Conservation (phyloP, 257 asterid species). For the Forsythia viridissima region DNA sequence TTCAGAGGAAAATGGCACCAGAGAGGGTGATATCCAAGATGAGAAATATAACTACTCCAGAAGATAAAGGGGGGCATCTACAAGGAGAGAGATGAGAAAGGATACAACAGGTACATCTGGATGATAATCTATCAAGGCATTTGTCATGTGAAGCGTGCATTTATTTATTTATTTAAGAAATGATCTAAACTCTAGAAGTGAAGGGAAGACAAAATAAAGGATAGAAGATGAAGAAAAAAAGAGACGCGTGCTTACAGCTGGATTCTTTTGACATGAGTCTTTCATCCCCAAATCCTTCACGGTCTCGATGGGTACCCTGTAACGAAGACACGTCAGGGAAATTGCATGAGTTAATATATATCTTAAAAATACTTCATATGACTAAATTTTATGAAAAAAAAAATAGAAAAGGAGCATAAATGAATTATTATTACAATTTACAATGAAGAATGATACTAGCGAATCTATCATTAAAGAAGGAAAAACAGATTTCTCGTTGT, state of each 20-base stretch:
- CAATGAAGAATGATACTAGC: not conserved
- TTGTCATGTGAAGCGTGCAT: not conserved
- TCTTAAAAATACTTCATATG: not conserved
- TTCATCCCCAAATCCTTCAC: slow-evolving; percentile 33
- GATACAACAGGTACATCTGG: not conserved
- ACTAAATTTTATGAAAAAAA: slow-evolving; percentile 2
- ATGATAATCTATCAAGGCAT: not conserved
- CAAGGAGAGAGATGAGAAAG: not conserved
- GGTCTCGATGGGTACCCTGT: slow-evolving; percentile 41
- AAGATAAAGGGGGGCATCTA: not conserved
- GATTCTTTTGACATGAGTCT: slow-evolving; percentile 31
- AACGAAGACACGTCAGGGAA: slow-evolving; percentile 7
- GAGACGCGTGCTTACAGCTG: slow-evolving; percentile 40
- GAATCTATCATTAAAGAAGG: slow-evolving; percentile 1
- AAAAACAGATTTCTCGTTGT: not conserved
- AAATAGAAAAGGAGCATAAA: not conserved
- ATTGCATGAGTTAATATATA: not conserved
- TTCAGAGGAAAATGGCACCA: not conserved
- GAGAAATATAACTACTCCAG: not conserved
- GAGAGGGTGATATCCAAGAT: not conserved
- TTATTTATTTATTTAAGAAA: slow-evolving; percentile 13
- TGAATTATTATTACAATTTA: not conserved
- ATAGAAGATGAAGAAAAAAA: slow-evolving; percentile 7
- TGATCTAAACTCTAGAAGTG: not conserved
- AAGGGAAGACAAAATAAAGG: not conserved